Conservation (phyloP, 1,139 yeast species). For the Geotrichum carabidarum region DNA sequence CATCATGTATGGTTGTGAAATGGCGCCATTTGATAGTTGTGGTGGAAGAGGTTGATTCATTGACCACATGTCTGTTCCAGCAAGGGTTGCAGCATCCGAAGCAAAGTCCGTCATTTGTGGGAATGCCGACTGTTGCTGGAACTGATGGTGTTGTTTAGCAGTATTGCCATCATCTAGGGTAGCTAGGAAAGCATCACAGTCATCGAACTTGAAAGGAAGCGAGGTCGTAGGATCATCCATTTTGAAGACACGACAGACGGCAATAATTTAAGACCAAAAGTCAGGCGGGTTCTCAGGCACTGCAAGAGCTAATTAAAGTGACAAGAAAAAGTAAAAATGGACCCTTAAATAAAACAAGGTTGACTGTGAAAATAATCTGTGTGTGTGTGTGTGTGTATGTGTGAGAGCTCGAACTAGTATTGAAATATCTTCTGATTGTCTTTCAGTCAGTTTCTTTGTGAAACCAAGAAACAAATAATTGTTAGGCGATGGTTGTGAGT, state of each 20-base stretch:
- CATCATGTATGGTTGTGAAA: slow-evolving; percentile 1
- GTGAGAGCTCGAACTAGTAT: no score
- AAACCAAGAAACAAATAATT: no score
- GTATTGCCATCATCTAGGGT: slow-evolving; percentile 22
- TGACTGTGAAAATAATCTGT: background rate
- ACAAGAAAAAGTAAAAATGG: background rate
- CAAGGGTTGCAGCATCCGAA: background rate
- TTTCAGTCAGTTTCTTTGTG: no score
- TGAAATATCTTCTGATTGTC: no score
- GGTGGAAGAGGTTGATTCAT: slow-evolving; percentile 10
- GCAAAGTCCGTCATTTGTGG: background rate
- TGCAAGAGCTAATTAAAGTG: background rate
- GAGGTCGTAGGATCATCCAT: slow-evolving; percentile 21
- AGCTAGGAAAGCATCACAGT: slow-evolving; percentile 27
- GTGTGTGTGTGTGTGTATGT: background rate
- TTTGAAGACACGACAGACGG: background rate
- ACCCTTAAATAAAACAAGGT: background rate
- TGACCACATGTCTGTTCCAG: slow-evolving; percentile 13
- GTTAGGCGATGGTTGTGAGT: no score
- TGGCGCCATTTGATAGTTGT: background rate
- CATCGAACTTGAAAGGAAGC: slow-evolving; percentile 27
- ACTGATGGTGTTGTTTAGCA: background rate
- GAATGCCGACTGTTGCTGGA: background rate
- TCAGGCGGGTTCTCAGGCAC: background rate
- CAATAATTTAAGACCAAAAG: background rate